Base-by-base conservation (phyloP, 1,139 yeast genomes). In the Pichia sp. region DNA sequence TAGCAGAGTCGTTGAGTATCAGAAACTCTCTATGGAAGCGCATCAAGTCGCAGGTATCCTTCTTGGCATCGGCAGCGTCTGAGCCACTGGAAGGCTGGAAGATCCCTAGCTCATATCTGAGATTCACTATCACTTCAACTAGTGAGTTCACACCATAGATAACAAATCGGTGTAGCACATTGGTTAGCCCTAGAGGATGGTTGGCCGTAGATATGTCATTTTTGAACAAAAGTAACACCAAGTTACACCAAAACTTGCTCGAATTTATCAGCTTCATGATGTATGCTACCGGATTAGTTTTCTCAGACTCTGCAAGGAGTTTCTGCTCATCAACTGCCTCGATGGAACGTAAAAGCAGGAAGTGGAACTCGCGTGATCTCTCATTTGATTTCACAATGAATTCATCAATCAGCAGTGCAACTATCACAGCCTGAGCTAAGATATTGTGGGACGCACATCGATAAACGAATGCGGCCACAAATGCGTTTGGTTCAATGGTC, bases 131-230 rank as follows among this genome's bases (percentile, higher is more conserved):
- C 4, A 52, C 57, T 9, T 61, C 64, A n/a, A 63, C 49, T 6
- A 64, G 52, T 7, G 66, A 58, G 24, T 54, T 41, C 20, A 59
- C 60, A 14, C 68, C 68, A 55, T 63, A 62, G 8, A 64, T 55
- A 5, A 65, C 53, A 10, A 60, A 29, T 16, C 58, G 57, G 34
- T 61, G 55, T 27, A 56, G 36, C 5, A 52, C 53, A 10, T 20
- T 50, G 1, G 57, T 56, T 46, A 56, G 48, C 2, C 59, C 57
- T 6, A 50, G 45, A 9, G 40, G 52, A 14, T 55, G 51, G 34
- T 48, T 48, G 14, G 46, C 50, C 4, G 42, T 9, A 1, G n/a
- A 10, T 7, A 43, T 17, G 24, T 56, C 59, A 8, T 56, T 54
- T 42, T 51, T 48, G 27, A 49, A 50, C 41, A 63, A 40, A 40